Percentiles rank a stretch among this genome's conserved stretches.
Conservation (phyloP, 345 rosid genomes). For the Pugionium dolabratum region DNA sequence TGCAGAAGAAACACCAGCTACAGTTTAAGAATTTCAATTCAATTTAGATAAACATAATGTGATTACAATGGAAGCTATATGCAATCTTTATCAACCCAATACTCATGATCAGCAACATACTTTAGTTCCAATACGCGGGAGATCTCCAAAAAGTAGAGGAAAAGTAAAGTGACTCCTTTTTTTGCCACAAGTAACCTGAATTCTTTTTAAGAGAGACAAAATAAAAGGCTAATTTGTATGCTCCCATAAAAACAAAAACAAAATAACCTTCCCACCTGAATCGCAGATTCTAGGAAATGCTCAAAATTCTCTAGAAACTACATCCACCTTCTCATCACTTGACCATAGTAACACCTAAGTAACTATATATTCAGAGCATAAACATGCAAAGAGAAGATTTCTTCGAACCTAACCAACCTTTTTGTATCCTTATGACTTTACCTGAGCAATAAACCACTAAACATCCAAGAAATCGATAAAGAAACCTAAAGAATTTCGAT, state of each 20-base stretch:
- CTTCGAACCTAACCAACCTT: background rate
- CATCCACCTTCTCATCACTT: background rate
- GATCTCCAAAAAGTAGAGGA: background rate
- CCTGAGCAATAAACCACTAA: background rate
- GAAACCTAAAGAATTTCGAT: background rate
- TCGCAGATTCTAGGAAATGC: background rate
- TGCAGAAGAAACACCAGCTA: slow-evolving; percentile 28
- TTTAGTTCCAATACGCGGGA: background rate
- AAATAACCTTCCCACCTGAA: background rate
- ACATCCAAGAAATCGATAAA: background rate
- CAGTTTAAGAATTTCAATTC: slow-evolving; percentile 24
- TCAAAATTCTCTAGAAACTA: background rate
- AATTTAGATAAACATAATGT: slow-evolving; percentile 7
- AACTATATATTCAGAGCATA: background rate
- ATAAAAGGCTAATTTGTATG: background rate
- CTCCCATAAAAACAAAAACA: background rate
- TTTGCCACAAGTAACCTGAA: background rate
- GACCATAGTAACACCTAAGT: background rate
- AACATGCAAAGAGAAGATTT: background rate
- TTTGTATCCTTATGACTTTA: background rate
- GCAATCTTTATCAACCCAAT: background rate
- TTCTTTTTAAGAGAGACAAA: background rate
- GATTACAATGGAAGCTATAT: slow-evolving; percentile 1
- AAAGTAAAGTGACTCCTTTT: background rate
- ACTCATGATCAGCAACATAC: background rate